Base-by-base conservation (phyloP, 495 filamentous ascomycete genomes). In the Talaromyces nanjingensis region DNA sequence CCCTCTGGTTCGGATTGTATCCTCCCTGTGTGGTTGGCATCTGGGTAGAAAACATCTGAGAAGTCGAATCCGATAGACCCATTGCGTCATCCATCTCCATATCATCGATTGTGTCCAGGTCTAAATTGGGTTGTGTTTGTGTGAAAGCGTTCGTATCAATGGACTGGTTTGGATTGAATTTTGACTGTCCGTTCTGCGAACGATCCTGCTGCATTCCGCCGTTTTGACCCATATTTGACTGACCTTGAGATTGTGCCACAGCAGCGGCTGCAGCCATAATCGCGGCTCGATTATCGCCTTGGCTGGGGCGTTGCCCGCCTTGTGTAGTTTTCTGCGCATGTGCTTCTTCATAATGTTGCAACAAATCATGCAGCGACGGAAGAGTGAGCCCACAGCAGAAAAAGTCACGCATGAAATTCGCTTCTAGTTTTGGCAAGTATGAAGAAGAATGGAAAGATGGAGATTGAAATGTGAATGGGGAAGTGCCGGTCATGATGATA, bases 371-470 rank as follows among this genome's bases (percentile, higher is more conserved):
- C 65, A 98, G 84, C 9, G 92, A 92, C 52, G 92, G 87, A 70
- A 97, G 82, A 22, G 85, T 93, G 66, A 88, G 78, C 67, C 90
- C 91, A 77, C 94, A 98, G 79, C 94, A 98, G 53, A 85, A 87
- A 77, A 97, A 98, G 77, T 98, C 91, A 69, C 86, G 87, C 91
- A 97, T 92, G 72, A 97, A 98, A 72, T 91, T 91, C 60, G 96
- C 96, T 78, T 98, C 94, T 71, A 98, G 84, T 74, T 97, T 98
- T 6, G 94, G 94, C 47, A 98, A 85, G 76, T 98, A 98, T 31
- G 94, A 98, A 0, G 93, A 96, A 7, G 94, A 98, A 70, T 98
- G 96, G 68, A 89, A 97, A 7, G 93, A 97, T 2, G 96, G 92
- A 20, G 93, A 96, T 73, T 94, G 89, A 71, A 96, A 91, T 24